These are phyloP conservation scores for Cladophialophora psammophila DNA, from an alignment of 2,329 filamentous ascomycete genomes.

Conservation along the genomic window DNA sequence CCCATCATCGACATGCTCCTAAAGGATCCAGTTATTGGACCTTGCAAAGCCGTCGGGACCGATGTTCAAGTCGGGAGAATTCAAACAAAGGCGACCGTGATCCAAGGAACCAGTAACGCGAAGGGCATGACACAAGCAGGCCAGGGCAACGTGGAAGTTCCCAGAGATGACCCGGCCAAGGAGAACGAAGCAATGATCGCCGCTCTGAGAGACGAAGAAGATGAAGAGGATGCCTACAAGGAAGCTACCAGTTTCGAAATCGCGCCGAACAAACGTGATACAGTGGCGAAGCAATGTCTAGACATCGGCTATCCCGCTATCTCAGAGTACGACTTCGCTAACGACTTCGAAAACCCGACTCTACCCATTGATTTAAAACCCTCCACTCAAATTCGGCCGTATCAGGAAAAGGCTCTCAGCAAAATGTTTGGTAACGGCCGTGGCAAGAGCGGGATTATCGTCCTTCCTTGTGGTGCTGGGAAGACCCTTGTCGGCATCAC, in stretches of 20 bases:
- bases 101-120: constrained; percentile 92
- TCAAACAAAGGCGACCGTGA: constrained; percentile 85
- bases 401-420: constrained; percentile 95
- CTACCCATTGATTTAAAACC: constrained; percentile 93
- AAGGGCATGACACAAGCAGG: constrained; percentile 81
- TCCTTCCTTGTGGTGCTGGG: constrained; percentile 92
- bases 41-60: constrained; percentile 74
- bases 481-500: constrained; percentile 99
- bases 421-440: constrained; percentile 99
- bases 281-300: constrained; percentile 87
- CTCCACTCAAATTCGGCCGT: constrained; percentile 86
- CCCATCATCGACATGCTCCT: constrained; percentile 86
- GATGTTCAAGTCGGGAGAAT: constrained; percentile 83
- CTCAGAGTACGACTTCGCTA: constrained; percentile 96
- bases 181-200: constrained; percentile 60
- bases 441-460: constrained; percentile 96
- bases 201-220: constrained; percentile 75
- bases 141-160: constrained; percentile 46
- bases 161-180: constrained; percentile 36
- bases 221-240: constrained; percentile 81
- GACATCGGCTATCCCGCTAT: constrained; percentile 86
- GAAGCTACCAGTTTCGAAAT: constrained; percentile 95
- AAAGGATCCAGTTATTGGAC: constrained; percentile 81
- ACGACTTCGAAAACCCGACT: constrained; percentile 86
- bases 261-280: constrained; percentile 78